A percentile compares a stretch with the other conserved stretches of the same genome.
These are phyloP conservation scores for Cavenderia fasciculata DNA, from an alignment of 78 protist species.

Conservation along the genomic window DNA sequence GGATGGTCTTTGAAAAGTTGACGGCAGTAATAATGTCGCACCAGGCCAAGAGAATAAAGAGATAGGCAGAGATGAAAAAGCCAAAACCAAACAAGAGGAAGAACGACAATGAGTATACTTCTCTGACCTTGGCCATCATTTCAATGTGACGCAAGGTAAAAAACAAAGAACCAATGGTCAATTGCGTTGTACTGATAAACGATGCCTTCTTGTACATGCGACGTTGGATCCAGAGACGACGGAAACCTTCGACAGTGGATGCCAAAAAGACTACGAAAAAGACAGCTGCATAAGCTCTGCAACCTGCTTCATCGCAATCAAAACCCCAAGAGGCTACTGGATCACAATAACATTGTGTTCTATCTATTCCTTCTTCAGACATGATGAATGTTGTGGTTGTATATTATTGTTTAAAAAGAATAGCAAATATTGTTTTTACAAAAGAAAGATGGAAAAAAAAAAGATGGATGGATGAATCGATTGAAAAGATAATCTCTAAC, in stretches of 20 bases:
- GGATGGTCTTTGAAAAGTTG: conserved; percentile 16
- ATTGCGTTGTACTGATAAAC: background rate
- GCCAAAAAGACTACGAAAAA: background rate
- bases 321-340: background rate
- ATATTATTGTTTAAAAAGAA: too few relatives aligned
- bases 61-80: background rate
- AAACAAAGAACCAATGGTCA: background rate
- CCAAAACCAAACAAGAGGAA: conserved; percentile 11
- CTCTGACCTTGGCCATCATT: conserved; percentile 9
- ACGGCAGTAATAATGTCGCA: conserved; percentile 23
- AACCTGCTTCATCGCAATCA: background rate
- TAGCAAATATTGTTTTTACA: too few relatives aligned
- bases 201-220: background rate
- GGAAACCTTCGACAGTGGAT: background rate
- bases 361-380: too few relatives aligned
- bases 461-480: too few relatives aligned
- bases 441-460: too few relatives aligned
- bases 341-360: conserved; percentile 40
- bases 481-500: too few relatives aligned
- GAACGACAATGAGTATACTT: background rate
- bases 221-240: conserved; percentile 15
- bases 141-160: background rate
- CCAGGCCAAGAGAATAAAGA: conserved; percentile 25
- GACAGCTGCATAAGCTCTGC: background rate
- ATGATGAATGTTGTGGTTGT: too few relatives aligned